Conservation (phyloP, 176 grass and related monocot species). For the Hyparrhenia diplandra region DNA sequence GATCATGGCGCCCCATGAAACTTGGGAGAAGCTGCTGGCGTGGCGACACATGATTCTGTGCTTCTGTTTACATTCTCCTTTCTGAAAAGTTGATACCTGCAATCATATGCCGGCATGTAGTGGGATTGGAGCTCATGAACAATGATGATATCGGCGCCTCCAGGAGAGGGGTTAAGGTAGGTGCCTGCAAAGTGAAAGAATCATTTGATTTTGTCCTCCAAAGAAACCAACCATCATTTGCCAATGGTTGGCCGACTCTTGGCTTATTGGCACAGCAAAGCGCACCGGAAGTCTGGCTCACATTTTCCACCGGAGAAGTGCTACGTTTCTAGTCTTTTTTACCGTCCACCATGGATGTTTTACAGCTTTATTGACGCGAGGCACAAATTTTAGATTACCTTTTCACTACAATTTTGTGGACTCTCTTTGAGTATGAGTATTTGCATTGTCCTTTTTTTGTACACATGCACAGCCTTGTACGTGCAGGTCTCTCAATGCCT, state of each 20-base stretch:
- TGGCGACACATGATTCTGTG: background rate
- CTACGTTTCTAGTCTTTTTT: too few relatives aligned
- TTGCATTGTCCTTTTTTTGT: background rate
- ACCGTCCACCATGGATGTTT: background rate
- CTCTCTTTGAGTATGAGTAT: too few relatives aligned
- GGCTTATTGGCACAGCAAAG: background rate
- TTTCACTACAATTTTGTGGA: background rate
- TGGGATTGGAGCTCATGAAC: conserved; percentile 18
- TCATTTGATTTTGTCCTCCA: background rate
- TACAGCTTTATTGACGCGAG: background rate
- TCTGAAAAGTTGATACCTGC: background rate
- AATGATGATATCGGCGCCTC: background rate
- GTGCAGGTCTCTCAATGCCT: conserved; percentile 11
- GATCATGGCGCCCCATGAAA: background rate
- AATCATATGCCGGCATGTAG: conserved; percentile 23
- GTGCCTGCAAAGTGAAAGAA: background rate
- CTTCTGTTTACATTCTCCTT: background rate
- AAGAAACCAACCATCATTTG: conserved; percentile 6
- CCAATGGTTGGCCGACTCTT: conserved; percentile 5
- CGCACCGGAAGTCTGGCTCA: background rate
- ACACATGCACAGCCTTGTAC: background rate
- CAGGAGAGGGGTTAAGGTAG: background rate
- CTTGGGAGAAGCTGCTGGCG: background rate
- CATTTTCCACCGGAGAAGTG: background rate
- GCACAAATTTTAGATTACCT: too few relatives aligned